Evolutionary conservation across 176 grass and related monocot genomes (phyloP).

Genomic region (Aegilops umbellulata): DNA sequence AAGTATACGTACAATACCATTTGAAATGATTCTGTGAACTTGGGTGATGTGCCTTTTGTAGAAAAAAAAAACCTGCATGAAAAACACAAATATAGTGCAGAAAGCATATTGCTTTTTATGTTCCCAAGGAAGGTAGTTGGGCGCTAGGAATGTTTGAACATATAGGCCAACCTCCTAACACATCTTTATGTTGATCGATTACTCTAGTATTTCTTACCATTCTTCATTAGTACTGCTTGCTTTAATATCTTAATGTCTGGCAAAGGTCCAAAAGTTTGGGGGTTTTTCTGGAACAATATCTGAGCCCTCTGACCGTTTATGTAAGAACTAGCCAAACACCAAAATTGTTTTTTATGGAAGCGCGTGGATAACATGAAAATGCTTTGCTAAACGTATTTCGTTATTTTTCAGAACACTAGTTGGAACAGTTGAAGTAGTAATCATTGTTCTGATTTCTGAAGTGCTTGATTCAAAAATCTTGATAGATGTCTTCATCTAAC

Average conservation of each 20-base stretch:
- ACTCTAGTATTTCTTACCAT: neutral
- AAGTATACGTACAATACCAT: no score
- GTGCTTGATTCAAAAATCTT: neutral
- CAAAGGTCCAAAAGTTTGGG: neutral
- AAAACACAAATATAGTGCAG: neutral
- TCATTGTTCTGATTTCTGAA: neutral
- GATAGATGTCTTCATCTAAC: neutral
- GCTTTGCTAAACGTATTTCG: neutral
- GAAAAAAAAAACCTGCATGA: neutral
- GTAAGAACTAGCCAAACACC: neutral
- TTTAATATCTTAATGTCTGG: neutral
- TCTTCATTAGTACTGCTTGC: slow-evolving; percentile 1
- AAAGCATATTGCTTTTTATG: slow-evolving; percentile 17
- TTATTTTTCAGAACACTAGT: neutral
- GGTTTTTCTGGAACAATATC: no score
- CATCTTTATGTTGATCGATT: neutral
- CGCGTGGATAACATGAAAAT: neutral
- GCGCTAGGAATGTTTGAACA: neutral
- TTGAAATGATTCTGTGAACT: neutral
- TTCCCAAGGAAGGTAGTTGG: slow-evolving; percentile 25
- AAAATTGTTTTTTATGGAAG: neutral
- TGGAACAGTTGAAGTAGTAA: no score
- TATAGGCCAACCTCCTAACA: neutral
- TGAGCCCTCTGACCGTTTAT: neutral
- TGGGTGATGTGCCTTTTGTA: neutral